phyloP scores from a whole-genome alignment of 495 filamentous ascomycete genomes.

The Xylaria telfairii region DNA sequence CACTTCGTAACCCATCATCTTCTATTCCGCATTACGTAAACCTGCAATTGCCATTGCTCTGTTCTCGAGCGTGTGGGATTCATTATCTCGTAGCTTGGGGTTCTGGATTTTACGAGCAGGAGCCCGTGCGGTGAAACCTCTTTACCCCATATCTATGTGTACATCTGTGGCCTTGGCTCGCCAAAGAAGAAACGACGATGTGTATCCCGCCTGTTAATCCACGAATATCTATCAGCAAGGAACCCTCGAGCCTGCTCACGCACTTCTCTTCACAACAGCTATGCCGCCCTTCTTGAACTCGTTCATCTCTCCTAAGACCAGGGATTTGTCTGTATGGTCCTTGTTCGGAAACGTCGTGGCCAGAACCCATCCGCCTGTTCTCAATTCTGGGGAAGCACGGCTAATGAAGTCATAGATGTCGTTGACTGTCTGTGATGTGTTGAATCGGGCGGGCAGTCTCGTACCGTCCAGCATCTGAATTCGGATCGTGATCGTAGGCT shows the following conservation, averaged over 20 bases:
- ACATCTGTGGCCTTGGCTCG: background rate
- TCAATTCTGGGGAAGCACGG: constrained; percentile 65
- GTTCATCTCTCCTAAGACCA: constrained; percentile 73
- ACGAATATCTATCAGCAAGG: constrained; percentile 3
- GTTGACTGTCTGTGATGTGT: constrained; percentile 86
- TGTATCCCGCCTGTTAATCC: background rate
- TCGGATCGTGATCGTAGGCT: constrained; percentile 79
- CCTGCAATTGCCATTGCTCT: background rate
- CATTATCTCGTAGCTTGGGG: background rate
- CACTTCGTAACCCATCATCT: background rate
- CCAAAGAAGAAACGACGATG: background rate
- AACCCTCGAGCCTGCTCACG: constrained; percentile 10
- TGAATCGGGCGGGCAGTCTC: constrained; percentile 85
- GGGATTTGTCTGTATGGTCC: constrained; percentile 77
- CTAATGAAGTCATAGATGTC: constrained; percentile 89
- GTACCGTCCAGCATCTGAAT: constrained; percentile 92
- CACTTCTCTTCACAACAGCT: constrained; percentile 75
- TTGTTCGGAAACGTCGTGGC: constrained; percentile 97
- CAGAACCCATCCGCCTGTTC: constrained; percentile 72
- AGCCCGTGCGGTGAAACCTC: background rate
- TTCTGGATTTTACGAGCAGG: background rate
- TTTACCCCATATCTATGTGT: constrained; percentile 15
- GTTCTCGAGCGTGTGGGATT: background rate
- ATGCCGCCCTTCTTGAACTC: constrained; percentile 84
- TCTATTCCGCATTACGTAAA: background rate